Evolutionary conservation across 495 filamentous ascomycete genomes (phyloP).

Genomic region (Alectoria sarmentosa): DNA sequence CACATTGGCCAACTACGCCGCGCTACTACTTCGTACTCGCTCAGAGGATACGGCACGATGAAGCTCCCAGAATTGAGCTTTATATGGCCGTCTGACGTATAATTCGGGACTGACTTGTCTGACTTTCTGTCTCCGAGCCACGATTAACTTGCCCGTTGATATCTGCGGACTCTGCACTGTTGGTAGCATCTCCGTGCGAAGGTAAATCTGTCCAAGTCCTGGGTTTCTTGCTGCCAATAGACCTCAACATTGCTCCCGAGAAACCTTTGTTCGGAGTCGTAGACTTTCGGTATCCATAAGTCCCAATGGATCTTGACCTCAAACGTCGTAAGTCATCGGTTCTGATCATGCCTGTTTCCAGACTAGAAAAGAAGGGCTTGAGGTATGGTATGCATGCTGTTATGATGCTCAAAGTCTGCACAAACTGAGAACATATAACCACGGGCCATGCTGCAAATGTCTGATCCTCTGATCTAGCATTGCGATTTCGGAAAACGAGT

Average conservation of each 20-base stretch:
- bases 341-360: constrained; percentile 24
- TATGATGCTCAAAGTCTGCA: constrained; percentile 16
- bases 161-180: background rate
- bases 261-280: background rate
- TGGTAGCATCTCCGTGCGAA: background rate
- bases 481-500: constrained; percentile 13
- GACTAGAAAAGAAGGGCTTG: constrained; percentile 18
- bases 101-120: background rate
- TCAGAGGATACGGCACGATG: background rate
- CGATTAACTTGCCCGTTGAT: background rate
- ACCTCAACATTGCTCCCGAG: background rate
- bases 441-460: constrained; percentile 18
- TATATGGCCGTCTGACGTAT: background rate
- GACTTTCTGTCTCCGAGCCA: background rate
- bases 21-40: background rate
- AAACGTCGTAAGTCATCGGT: constrained; percentile 9
- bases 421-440: constrained; percentile 15
- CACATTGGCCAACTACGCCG: no score
- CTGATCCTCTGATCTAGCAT: constrained; percentile 9
- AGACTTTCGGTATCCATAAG: background rate
- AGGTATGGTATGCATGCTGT: constrained; percentile 23
- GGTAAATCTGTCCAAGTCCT: background rate
- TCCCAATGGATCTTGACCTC: background rate
- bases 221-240: background rate
- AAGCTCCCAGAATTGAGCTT: background rate